Base-by-base conservation (phyloP, 2,329 filamentous ascomycete genomes). In the Arachnopeziza araneosa region DNA sequence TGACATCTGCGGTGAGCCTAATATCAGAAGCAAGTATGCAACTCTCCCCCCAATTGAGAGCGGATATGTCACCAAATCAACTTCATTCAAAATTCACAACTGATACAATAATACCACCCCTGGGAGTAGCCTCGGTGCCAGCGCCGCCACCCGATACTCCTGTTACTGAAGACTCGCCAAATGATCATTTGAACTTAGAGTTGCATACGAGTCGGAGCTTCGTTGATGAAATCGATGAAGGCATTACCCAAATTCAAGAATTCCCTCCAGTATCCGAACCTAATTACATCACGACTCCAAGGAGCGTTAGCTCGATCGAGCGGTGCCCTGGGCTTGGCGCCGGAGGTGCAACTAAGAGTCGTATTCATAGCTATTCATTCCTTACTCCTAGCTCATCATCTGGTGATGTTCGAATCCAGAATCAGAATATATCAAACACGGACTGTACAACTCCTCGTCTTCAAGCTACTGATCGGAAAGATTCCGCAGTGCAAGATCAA, bases 121-220 rank as follows among this genome's bases (percentile, higher is more conserved):
- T 17, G 9, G 50, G 9, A 22, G 21, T 52, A n/a, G 12, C 24
- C 21, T 21, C 26, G 26, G 26, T 9, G 26, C 26, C 50, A 12
- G 21, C 50, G n/a, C 8, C 21, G 24, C 50, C 10, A 22, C 21
- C 17, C 50, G 22, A 52, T 23, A n/a, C 2, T 24, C 21, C 50
- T 17, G 21, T 24, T 17, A 52, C 17, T 6, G 10, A 44, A 12
- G 6, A 22, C 26, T 17, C 23, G 12, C 17, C 24, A 24, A 24
- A 22, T 12, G 24, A 23, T 51, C 22, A 54, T 51, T 22, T 30
- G 4, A 22, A 49, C 58, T 50, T 58, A n/a, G 22, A 56, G 8
- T 24, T 61, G 12, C 58, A 55, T 30, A 32, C 50, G 14, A 62
- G 57, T 22, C 50, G 48, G 21, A 62, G 60, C 48, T 52, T 62